Evolutionary conservation across 2,329 filamentous ascomycete genomes (phyloP), one percentile per base, ranked within the genome.

Genomic region (Claviceps lovelessii): DNA sequence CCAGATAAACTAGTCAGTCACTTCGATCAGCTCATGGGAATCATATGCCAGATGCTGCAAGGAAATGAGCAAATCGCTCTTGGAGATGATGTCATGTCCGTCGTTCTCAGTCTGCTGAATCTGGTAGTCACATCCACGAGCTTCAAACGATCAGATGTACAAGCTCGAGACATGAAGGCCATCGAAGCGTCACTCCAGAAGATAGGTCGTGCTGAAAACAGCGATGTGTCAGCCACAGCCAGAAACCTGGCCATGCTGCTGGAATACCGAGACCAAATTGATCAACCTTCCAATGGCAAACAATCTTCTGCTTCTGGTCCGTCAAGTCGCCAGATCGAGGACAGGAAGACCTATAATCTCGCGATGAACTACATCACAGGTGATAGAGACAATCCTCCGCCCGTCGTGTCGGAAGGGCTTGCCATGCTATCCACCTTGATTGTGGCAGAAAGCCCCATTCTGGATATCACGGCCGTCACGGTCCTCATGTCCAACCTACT

Each of bases 391-490:
- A 81, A 79, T 2, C 82, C 83, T 0, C 76, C 83, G 1, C 83
- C 83, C 0, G 81, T 86, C n/a, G 76, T 81, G 3, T 79, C 78
- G 0, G 81, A 86, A 62, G 83, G 83, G 0, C 68, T 86, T 9
- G 78, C 79, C 51, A 69, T 86, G 1, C 66, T 86, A 11, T 78
- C 79, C 0, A 68, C 65, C 3, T 71, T 89, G 9, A 76, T 89
- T 44, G 59, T 72, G 29, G 66, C 75, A 0, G 70, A 73, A 44
- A 80, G 80, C 46, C 67, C 81, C 0, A 71, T 84, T 10, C 65
- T 89, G 17, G 84, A 89, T 62, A 76, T 88, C n/a, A 80, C 80
- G 0, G 77, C 81, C 1, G 73, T 81, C 3, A 71, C 85, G 0
- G 77, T 84, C 6, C 72, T 87, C 1, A 72, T 88, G 53, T 80